Percentiles rank a stretch among this genome's conserved stretches.
These are phyloP conservation scores for Acacia acuminata DNA, from an alignment of 306 rosid species.

Conservation along the genomic window DNA sequence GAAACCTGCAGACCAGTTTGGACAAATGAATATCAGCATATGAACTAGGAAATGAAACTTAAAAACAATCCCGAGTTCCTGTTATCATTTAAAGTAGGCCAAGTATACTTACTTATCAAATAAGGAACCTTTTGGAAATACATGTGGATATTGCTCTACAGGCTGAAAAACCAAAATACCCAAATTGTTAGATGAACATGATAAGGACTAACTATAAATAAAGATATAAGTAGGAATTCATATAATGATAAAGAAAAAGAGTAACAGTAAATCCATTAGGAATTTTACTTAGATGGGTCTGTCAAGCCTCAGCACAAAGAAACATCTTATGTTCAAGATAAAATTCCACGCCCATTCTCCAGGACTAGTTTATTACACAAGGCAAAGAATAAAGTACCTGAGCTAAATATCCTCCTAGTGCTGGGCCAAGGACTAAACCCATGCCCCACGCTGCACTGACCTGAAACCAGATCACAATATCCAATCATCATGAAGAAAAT, in stretches of 20 bases:
- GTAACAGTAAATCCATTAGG: neutral
- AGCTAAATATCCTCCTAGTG: neutral
- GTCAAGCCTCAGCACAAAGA: no score
- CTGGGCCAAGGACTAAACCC: neutral
- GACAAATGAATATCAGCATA: neutral
- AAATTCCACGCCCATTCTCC: neutral
- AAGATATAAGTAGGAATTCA: neutral
- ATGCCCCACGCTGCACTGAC: neutral
- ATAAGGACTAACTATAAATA: neutral
- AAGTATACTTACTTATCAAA: neutral
- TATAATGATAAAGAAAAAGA: neutral
- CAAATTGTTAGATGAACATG: neutral
- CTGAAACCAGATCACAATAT: neutral
- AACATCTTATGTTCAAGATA: neutral
- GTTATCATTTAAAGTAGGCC: neutral
- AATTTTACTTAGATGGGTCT: neutral
- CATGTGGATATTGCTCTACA: neutral
- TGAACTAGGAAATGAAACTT: neutral
- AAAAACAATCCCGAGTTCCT: neutral
- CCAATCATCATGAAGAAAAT: neutral
- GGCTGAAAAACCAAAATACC: neutral
- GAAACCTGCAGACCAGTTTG: conserved; percentile 38
- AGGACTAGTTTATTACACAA: neutral
- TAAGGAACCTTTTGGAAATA: neutral
- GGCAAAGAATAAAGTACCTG: neutral